These are phyloP conservation scores for Polyplosphaeria fusca DNA, from an alignment of 495 filamentous ascomycete genomes.

Conservation along the genomic window DNA sequence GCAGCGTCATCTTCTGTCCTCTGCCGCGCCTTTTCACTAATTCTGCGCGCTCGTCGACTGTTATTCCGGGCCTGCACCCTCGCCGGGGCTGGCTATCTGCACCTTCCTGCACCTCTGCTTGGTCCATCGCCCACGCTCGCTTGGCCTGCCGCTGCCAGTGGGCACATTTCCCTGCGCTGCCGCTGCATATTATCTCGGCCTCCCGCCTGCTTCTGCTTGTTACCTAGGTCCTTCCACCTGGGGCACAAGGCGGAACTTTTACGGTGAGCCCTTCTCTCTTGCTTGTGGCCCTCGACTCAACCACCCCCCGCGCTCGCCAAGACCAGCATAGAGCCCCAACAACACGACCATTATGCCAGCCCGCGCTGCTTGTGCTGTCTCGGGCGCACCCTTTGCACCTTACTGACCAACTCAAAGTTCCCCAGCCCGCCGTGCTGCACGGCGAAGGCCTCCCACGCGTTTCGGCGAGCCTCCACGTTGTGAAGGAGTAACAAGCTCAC, in stretches of 20 bases:
- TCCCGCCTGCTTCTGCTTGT: conserved; percentile 11
- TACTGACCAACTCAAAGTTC: conserved; percentile 19
- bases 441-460: conserved; percentile 5
- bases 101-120: too few relatives aligned
- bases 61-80: conserved; percentile 4
- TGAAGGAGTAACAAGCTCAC: conserved; percentile 18
- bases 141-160: conserved; percentile 10
- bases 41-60: too few relatives aligned
- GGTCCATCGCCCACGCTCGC: not conserved
- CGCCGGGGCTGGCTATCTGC: conserved; percentile 20
- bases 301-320: conserved; percentile 1
- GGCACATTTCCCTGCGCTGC: conserved; percentile 22
- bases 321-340: conserved; percentile 12
- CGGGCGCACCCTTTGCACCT: not conserved
- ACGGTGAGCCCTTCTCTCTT: too few relatives aligned
- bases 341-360: not conserved
- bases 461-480: conserved; percentile 3
- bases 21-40: too few relatives aligned
- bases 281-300: not conserved
- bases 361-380: not conserved
- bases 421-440: conserved; percentile 12
- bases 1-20: too few relatives aligned
- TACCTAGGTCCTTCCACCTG: conserved; percentile 31
- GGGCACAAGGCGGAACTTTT: conserved; percentile 21
- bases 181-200: conserved; percentile 25